These are phyloP conservation scores for Entophlyctis helioformis DNA, from an alignment of 192 early-diverging fungal genomes.

Conservation along the genomic window DNA sequence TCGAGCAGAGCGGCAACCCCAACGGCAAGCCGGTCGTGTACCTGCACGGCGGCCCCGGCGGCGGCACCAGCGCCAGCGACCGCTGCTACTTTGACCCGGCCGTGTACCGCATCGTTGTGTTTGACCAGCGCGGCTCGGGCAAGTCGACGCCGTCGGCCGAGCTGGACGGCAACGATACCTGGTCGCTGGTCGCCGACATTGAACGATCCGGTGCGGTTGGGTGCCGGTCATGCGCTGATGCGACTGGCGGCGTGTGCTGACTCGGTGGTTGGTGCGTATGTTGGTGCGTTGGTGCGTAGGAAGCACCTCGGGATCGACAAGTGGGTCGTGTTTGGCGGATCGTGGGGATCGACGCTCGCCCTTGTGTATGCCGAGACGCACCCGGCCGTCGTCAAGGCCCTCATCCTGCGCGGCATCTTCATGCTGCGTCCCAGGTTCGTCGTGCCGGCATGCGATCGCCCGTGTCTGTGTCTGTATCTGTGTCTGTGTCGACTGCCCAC, in stretches of 20 bases:
- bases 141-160: conserved; percentile 53
- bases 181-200: conserved; percentile 52
- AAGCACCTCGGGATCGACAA: conserved; percentile 49
- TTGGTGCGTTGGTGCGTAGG: neutral
- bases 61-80: conserved; percentile 38
- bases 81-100: conserved; percentile 43
- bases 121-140: conserved; percentile 58
- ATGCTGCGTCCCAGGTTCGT: conserved; percentile 20
- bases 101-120: conserved; percentile 49
- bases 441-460: no score
- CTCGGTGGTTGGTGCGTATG: no score
- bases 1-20: conserved; percentile 53
- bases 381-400: conserved; percentile 45
- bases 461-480: no score
- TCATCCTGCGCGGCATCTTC: conserved; percentile 60
- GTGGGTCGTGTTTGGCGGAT: conserved; percentile 68
- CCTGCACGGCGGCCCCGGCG: conserved; percentile 53
- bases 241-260: no score
- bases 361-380: conserved; percentile 49
- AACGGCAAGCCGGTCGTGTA: conserved; percentile 32
- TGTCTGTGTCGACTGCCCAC: no score
- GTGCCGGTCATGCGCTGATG: no score
- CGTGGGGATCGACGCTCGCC: conserved; percentile 49
- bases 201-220: no score
- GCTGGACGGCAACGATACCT: conserved; percentile 56